Evolutionary conservation across 164 flowering plant genomes (phyloP).

Genomic region (Dillenia turbinata): DNA sequence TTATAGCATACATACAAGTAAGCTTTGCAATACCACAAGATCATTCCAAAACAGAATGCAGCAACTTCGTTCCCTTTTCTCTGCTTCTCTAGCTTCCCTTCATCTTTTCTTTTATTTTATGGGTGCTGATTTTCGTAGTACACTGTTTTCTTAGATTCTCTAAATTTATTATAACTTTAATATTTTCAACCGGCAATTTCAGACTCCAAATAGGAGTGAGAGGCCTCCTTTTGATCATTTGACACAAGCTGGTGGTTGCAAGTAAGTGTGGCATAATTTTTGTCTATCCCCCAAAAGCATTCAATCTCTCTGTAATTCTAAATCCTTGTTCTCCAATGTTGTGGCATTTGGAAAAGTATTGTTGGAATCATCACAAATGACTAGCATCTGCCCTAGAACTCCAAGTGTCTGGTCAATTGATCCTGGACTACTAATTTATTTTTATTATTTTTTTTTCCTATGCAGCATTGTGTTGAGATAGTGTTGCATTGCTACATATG

Average conservation of each 20-base stretch:
- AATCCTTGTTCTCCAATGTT: not conserved
- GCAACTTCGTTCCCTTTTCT: conserved; percentile 52
- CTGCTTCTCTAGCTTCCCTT: conserved; percentile 40
- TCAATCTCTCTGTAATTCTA: not conserved
- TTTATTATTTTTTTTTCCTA: conserved; percentile 11
- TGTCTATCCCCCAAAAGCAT: not conserved
- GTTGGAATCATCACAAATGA: too few species aligned
- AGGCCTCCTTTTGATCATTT: conserved; percentile 71
- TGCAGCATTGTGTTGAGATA: conserved; percentile 96
- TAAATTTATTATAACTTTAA: not conserved
- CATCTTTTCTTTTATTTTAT: too few species aligned
- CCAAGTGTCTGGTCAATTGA: too few species aligned
- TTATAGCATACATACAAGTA: conserved; percentile 77
- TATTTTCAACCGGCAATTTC: conserved; percentile 15
- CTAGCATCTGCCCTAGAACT: too few species aligned
- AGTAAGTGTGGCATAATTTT: conserved; percentile 32
- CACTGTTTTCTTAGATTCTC: too few species aligned
- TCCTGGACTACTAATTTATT: not conserved
- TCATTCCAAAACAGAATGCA: conserved; percentile 60
- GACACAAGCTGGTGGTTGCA: conserved; percentile 88
- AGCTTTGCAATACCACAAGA: conserved; percentile 82
- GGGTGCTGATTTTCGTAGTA: too few species aligned
- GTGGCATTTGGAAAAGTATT: not conserved
- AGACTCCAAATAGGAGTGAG: conserved; percentile 81
- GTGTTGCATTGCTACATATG: conserved; percentile 89